Base-by-base conservation (phyloP, 345 rosid species). In the Gossypium mustelinum region DNA sequence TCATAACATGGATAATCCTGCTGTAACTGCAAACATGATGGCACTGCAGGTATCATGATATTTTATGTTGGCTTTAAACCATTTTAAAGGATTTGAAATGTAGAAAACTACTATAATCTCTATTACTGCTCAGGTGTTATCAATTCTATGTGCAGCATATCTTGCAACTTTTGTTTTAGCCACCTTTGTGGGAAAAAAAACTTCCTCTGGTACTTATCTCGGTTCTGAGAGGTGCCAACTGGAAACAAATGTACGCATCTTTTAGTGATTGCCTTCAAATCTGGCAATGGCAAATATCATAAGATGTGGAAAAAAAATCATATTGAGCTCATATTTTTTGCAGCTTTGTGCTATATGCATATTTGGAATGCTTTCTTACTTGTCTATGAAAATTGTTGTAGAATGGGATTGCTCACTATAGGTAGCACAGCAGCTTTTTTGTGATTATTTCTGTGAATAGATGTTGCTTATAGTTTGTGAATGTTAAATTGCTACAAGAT, bases 1-100 rank as follows among this genome's bases (percentile, higher is more conserved):
- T 63, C 88, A 88, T 80, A 93, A 88, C 85, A 66, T 87, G 64
- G 98, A 93, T 74, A 92, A 89, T 84, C 94, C 95, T 74, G 92
- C 94, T 16, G 88, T 86, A 5, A 74, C 90, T 67, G 87, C 81
- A 59, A 89, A 77, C 85, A 77, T 93, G 90, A 89, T 86, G 90
- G 97, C 92, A 70, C 77, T 96, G 75, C 97, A 88, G 92, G 99
- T 94, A 84, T 62, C 14, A 3, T 22, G 73, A 52, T 20, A 70
- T 63, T 48, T 20, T 13, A 22, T 64, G 62, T 74, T 72, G 12
- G 5, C 18, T 22, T 18, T 34, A 34, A 39, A 56, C 43, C 43
- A 13, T 48, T 48, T 34, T 68, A 25, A 50, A 25, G 58, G 11
- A 50, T 50, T 50, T 16, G 24, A 57, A 68, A 25, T 25, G 43